These are phyloP conservation scores for Ophioceras dolichostomum DNA, from an alignment of 2,329 filamentous ascomycete species.

Conservation along the genomic window DNA sequence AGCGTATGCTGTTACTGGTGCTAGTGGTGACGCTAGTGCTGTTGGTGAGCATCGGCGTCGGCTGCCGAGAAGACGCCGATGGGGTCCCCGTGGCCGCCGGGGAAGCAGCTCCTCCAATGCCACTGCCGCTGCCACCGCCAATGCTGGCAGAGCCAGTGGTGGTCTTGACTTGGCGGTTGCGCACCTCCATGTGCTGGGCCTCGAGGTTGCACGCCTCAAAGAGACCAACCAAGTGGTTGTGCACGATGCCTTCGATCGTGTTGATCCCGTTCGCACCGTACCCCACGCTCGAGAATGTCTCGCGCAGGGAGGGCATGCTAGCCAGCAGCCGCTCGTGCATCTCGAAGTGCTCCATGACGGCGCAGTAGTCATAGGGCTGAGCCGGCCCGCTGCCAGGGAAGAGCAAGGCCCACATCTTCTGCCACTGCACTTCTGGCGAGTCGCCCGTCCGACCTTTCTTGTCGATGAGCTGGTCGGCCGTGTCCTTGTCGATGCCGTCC, in stretches of 20 bases:
- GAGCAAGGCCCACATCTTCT: conserved; percentile 5
- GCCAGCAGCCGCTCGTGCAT: conserved; percentile 3
- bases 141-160: neutral
- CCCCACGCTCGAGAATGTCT: neutral
- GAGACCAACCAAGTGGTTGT: conserved; percentile 6
- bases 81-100: no score
- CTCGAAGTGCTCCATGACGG: conserved; percentile 6
- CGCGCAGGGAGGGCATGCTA: conserved; percentile 1
- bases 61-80: no score
- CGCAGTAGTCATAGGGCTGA: no score
- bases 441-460: conserved; percentile 4
- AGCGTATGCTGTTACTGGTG: neutral
- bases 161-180: conserved; percentile 3
- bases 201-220: conserved; percentile 6
- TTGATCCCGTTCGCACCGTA: conserved; percentile 3
- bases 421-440: conserved; percentile 5
- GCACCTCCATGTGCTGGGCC: conserved; percentile 4
- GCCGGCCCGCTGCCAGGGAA: conserved; percentile 3
- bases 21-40: neutral
- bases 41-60: no score
- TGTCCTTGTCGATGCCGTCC: conserved; percentile 4
- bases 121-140: no score
- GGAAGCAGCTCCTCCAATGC: no score
- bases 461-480: conserved; percentile 1
- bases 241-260: conserved; percentile 3